A percentile compares a stretch with the other conserved stretches of the same genome.
phyloP scores from a whole-genome alignment of 2,329 filamentous ascomycete species.

The Stachybotrys elegans region DNA sequence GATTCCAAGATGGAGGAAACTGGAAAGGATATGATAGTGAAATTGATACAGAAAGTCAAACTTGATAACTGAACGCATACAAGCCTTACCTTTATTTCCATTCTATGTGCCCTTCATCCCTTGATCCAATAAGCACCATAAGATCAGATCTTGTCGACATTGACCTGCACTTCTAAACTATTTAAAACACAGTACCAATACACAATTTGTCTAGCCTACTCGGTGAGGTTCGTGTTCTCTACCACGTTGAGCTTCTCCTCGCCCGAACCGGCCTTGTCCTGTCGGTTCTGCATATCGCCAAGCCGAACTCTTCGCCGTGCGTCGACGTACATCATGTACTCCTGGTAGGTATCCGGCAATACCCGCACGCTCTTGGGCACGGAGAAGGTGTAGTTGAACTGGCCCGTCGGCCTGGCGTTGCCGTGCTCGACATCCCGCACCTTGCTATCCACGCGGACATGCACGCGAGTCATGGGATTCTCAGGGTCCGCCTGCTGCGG shows the following conservation, averaged over 20 bases:
- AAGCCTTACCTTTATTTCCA: no score
- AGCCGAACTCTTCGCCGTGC: conserved; percentile 19
- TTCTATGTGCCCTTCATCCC: no score
- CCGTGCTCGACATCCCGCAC: conserved; percentile 24
- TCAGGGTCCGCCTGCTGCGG: conserved; percentile 13
- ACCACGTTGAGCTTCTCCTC: conserved; percentile 5
- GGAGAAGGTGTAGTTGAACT: conserved; percentile 25
- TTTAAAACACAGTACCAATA: neutral
- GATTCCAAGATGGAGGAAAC: no score
- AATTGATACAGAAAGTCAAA: no score
- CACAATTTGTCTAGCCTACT: conserved; percentile 6
- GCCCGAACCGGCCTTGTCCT: conserved; percentile 7
- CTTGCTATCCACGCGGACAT: conserved; percentile 24
- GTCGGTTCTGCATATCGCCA: conserved; percentile 14
- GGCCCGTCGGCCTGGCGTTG: conserved; percentile 20
- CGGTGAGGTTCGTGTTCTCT: conserved; percentile 13
- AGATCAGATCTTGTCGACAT: no score
- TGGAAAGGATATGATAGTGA: no score
- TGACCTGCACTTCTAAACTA: no score
- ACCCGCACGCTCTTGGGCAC: conserved; percentile 21
- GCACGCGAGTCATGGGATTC: conserved; percentile 20
- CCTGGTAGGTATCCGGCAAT: conserved; percentile 22
- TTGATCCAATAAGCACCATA: no score
- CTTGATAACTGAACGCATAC: no score
- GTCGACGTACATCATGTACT: conserved; percentile 25